Base-by-base conservation (phyloP, 176 grass and related monocot species). In the Bonia amplexicaulis region DNA sequence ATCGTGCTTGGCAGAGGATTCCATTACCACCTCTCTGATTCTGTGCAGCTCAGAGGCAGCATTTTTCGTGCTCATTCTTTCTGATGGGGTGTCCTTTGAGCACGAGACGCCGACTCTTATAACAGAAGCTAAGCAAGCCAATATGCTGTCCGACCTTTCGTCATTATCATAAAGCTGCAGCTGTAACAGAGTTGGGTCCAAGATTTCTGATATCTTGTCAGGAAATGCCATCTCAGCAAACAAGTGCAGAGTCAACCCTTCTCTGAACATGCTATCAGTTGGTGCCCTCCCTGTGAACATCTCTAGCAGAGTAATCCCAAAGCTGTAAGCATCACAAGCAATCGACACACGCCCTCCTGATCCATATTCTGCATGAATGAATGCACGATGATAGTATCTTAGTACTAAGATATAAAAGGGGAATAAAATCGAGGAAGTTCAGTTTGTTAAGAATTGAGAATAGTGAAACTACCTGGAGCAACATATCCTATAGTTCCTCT, bases 281-380 rank as follows among this genome's bases (percentile, higher is more conserved):
- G 84, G 84, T 17, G 62, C 31, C 16, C 40, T 92, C 54, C 84
- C 80, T 39, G 70, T 87, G 84, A 89, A 87, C 84, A 92, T 89
- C 84, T 85, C 87, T 6, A 89, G 55, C 17, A 89, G 42, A 33
- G 85, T 85, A 66, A 89, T 77, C 17, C 80, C 84, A 60, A 66
- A 92, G 19, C 90, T 92, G 83, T 89, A 89, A 6, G 70, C 74
- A 80, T 92, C 83, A 42, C 87, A 74, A 26, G 71, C 29, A 9
- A 12, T 12, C 1, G 87, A 87, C 47, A 60, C 80, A 27, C 78
- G 71, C 9, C 59, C 77, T 12, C 61, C 69, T 64, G 26, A 58
- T 54, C 84, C 91, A 77, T n/a, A n/a, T n/a, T n/a, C n/a, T n/a
- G n/a, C n/a, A n/a, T n/a, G n/a, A n/a, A n/a, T n/a, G n/a, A n/a